These are phyloP conservation scores for Sphagnum fallax DNA, from an alignment of 228 moss, liverwort and hornwort genomes.

Conservation along the genomic window DNA sequence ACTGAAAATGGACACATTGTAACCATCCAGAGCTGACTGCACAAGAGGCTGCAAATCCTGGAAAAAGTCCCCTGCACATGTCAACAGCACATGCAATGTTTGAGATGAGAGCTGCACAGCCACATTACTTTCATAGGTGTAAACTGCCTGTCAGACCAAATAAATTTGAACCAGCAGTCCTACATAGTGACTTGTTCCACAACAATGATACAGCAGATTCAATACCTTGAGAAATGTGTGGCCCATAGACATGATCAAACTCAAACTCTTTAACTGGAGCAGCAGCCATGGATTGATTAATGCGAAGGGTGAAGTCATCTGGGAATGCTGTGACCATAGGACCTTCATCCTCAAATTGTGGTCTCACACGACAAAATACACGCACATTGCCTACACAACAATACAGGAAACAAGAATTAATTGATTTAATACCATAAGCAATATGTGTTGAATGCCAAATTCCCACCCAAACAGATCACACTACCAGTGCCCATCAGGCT, in stretches of 20 bases:
- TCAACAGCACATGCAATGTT: neutral
- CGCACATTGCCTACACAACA: constrained; percentile 58
- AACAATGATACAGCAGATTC: neutral
- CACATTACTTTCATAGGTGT: no score
- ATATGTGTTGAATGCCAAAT: no score
- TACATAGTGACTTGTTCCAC: no score
- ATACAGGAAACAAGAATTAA: neutral
- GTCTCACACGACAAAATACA: constrained; percentile 82
- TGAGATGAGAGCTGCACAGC: no score
- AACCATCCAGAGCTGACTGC: constrained; percentile 93
- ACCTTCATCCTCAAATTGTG: constrained; percentile 98
- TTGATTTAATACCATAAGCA: no score
- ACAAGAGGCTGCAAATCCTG: constrained; percentile 84
- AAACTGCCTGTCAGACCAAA: no score
- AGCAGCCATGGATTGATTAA: constrained; percentile 55
- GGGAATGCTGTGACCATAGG: constrained; percentile 72
- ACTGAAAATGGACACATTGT: constrained; percentile 84
- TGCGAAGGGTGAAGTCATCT: constrained; percentile 67
- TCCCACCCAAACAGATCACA: neutral
- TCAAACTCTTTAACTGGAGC: constrained; percentile 68
- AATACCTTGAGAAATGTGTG: constrained; percentile 79
- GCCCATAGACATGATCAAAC: constrained; percentile 87
- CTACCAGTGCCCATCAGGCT: neutral
- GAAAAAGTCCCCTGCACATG: constrained; percentile 53
- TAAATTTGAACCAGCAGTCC: no score